Evolutionary conservation across 2,329 filamentous ascomycete genomes (phyloP).

Genomic region (Samsoniella hepiali): DNA sequence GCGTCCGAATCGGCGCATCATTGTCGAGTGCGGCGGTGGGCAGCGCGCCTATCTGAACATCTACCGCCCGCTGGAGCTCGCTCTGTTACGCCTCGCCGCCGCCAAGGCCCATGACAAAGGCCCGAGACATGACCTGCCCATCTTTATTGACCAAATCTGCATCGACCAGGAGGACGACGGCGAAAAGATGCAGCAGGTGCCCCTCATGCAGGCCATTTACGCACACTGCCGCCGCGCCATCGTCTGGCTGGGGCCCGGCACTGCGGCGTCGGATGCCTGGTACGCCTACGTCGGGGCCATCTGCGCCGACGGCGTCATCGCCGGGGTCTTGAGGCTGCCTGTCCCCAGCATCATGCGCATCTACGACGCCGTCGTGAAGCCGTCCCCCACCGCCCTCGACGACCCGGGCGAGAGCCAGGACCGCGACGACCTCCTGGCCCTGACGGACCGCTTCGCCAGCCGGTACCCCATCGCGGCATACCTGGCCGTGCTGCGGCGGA

Average conservation of each 20-base stretch:
- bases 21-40: constrained; percentile 24
- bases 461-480: constrained; percentile 28
- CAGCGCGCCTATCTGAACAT: constrained; percentile 23
- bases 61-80: constrained; percentile 30
- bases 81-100: constrained; percentile 25
- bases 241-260: constrained; percentile 29
- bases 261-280: constrained; percentile 24
- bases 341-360: constrained; percentile 24
- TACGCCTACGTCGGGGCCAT: constrained; percentile 23
- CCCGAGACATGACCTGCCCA: constrained; percentile 15
- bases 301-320: constrained; percentile 23
- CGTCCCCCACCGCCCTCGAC: constrained; percentile 20
- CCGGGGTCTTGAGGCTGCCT: constrained; percentile 27
- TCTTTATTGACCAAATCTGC: constrained; percentile 34
- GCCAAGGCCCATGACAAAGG: background rate
- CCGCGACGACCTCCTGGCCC: constrained; percentile 27
- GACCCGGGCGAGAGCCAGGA: constrained; percentile 24
- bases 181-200: constrained; percentile 29
- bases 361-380: constrained; percentile 30
- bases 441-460: constrained; percentile 24
- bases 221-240: constrained; percentile 23
- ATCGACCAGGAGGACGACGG: constrained; percentile 28
- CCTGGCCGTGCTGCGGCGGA: constrained; percentile 28
- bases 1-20: constrained; percentile 25
- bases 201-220: constrained; percentile 32